Percentiles rank a stretch among this genome's conserved stretches.
Conservation (phyloP, 768 basidiomycete species). For the Kwoniella europaea region DNA sequence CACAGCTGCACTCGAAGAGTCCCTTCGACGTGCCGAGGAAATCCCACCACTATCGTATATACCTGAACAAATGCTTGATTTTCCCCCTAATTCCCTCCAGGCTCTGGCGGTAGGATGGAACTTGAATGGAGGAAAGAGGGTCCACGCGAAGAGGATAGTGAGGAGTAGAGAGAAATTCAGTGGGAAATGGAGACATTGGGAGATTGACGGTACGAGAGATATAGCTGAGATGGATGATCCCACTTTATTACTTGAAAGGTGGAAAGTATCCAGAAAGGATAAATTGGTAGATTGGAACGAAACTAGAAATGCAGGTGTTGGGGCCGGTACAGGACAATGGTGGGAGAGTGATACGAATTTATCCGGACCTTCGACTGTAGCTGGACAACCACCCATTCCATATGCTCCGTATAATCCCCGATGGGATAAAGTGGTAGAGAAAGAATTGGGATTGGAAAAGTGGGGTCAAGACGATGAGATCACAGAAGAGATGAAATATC, state of each 20-base stretch:
- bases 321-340: conserved; percentile 26
- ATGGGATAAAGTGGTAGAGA: conserved; percentile 19
- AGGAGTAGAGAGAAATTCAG: conserved; percentile 51
- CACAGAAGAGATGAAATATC: conserved; percentile 31
- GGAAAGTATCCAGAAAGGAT: conserved; percentile 8
- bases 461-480: conserved; percentile 43
- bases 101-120: conserved; percentile 54
- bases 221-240: conserved; percentile 54
- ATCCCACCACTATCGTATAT: conserved; percentile 41
- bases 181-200: conserved; percentile 57
- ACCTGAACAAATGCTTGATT: conserved; percentile 53
- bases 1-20: conserved; percentile 28
- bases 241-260: conserved; percentile 27
- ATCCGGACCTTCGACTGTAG: conserved; percentile 25
- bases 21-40: conserved; percentile 16
- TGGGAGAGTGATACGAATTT: conserved; percentile 42
- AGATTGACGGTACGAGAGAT: conserved; percentile 47
- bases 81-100: conserved; percentile 46
- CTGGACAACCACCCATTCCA: conserved; percentile 44
- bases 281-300: conserved; percentile 47
- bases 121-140: conserved; percentile 48
- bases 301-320: conserved; percentile 4
- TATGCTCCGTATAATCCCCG: conserved; percentile 33
- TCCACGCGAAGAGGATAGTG: conserved; percentile 45
- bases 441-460: conserved; percentile 26